Evolutionary conservation across 257 asterid species (phyloP).

Genomic region (Buddleja alternifolia): DNA sequence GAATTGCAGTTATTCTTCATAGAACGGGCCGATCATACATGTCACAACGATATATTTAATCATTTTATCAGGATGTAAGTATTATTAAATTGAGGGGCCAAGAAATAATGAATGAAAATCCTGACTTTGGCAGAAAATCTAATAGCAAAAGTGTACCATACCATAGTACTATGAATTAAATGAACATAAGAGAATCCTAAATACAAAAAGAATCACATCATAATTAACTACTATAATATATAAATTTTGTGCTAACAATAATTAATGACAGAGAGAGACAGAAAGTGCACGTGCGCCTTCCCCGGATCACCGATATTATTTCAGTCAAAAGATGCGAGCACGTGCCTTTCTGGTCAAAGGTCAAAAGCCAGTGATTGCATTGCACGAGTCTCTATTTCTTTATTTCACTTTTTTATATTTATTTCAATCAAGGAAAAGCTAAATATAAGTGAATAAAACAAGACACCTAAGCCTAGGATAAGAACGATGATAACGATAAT

Average conservation of each 20-base stretch:
- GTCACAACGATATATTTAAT: no score
- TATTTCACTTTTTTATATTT: neutral
- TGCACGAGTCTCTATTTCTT: constrained; percentile 47
- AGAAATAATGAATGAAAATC: no score
- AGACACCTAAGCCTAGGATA: constrained; percentile 27
- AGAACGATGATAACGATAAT: constrained; percentile 34
- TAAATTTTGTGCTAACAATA: constrained; percentile 11
- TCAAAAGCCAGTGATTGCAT: constrained; percentile 57
- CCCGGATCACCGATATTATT: constrained; percentile 47
- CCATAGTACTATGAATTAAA: constrained; percentile 13
- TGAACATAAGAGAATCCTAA: constrained; percentile 27
- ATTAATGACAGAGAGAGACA: constrained; percentile 29
- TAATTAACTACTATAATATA: neutral
- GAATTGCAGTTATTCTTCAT: no score
- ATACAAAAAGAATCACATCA: neutral
- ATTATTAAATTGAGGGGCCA: no score
- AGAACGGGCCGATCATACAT: no score
- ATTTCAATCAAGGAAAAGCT: no score
- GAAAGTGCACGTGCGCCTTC: constrained; percentile 40
- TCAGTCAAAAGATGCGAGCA: constrained; percentile 81
- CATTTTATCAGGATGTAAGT: no score
- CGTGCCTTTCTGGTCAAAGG: constrained; percentile 72
- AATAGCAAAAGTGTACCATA: no score
- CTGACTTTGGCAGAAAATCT: no score
- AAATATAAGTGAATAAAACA: neutral